Conservation (phyloP, 1,284 basidiomycete genomes). For the Moesziomyces parantarcticus region DNA sequence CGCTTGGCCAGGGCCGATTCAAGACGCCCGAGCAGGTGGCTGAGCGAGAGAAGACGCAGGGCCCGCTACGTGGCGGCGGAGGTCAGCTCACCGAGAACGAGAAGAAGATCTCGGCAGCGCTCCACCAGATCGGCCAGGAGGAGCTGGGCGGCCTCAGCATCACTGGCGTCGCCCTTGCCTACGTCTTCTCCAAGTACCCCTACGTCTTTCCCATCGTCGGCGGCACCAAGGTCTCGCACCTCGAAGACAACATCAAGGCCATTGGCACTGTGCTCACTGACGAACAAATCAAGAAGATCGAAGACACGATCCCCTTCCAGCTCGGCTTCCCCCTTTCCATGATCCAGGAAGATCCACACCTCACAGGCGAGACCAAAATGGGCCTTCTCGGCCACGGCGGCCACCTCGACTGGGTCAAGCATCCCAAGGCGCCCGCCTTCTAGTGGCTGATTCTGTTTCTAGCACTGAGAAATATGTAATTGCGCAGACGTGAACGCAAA, state of each 20-base stretch:
- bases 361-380: conserved; percentile 26
- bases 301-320: conserved; percentile 49
- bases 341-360: conserved; percentile 29
- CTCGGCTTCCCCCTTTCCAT: conserved; percentile 59
- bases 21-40: conserved; percentile 57
- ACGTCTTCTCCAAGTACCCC: conserved; percentile 40
- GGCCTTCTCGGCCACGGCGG: conserved; percentile 32
- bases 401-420: conserved; percentile 48
- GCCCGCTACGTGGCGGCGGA: conserved; percentile 45
- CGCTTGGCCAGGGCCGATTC: conserved; percentile 71
- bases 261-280: conserved; percentile 41
- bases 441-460: conserved; percentile 1
- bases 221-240: conserved; percentile 47
- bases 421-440: conserved; percentile 39
- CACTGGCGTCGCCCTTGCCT: conserved; percentile 48
- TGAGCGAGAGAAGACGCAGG: conserved; percentile 44
- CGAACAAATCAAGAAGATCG: conserved; percentile 56
- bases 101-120: conserved; percentile 46
- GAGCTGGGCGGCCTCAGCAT: conserved; percentile 38
- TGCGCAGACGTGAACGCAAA: background rate
- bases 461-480: background rate
- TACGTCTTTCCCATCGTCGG: conserved; percentile 54
- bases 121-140: conserved; percentile 57
- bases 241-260: conserved; percentile 55
- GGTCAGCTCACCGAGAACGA: conserved; percentile 40